Evolutionary conservation across 257 asterid species (phyloP), one percentile per base, ranked within the genome.

Genomic region (Echium plantagineum): DNA sequence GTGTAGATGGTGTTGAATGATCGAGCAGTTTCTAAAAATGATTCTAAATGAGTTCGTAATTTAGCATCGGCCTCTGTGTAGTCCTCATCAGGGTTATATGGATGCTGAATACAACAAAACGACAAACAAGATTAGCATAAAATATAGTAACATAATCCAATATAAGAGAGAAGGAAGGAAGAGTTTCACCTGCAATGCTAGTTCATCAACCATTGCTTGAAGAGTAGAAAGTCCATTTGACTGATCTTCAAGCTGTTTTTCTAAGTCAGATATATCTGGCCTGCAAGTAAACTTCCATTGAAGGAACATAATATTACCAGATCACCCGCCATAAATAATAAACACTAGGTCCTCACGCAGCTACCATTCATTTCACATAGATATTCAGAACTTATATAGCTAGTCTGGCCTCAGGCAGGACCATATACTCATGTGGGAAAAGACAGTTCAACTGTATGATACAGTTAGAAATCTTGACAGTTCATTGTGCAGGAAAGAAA

Each of bases 221-320:
- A 90, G 91, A 72, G 81, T 90, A 70, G 66, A 80, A 76, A 90
- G 94, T 76, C 98, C 85, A 78, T 78, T 83, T 59, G 95, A 80
- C 69, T 90, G 98, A 78, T 90, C 98, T 28, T 87, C 75, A 61
- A 90, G 95, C 72, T 90, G 98, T 65, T 85, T 90, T 66, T 90
- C 95, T 86, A 90, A 74, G 82, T 90, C 96, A 70, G 96, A 78
- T 77, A 83, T 85, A 57, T 87, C 96, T 71, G 97, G 97, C 95
- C 98, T 91, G 74, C 86, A 78, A 83, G 69, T 67, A 64, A 80
- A 74, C 72, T 74, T 72, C 58, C 60, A 72, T 64, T 77, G 66
- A 68, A 70, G 59, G 66, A 74, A 66, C 56, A 73, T 61, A 71
- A 42, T 65, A 73, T 60, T 57, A 62, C 62, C 26, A 52, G 56